phyloP scores from a whole-genome alignment of 768 basidiomycete species.

The Collybiopsis confluens region DNA sequence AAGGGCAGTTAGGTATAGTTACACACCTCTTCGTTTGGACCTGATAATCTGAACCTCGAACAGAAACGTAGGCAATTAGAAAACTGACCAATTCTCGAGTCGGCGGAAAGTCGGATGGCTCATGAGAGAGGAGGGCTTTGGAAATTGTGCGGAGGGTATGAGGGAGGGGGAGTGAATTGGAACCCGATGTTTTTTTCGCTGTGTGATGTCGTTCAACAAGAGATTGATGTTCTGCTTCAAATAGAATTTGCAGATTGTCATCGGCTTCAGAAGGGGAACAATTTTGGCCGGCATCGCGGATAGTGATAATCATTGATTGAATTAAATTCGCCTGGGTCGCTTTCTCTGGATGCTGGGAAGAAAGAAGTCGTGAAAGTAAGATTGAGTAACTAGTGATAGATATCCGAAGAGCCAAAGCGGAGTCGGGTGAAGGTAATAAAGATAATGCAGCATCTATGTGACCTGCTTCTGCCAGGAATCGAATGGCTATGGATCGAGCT shows the following conservation, averaged over 20 bases:
- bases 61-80: background rate
- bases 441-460: constrained; percentile 37
- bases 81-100: background rate
- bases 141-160: background rate
- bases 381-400: constrained; percentile 31
- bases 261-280: constrained; percentile 17
- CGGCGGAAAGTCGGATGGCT: background rate
- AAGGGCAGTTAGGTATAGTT: no score
- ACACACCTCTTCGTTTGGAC: no score
- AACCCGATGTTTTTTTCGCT: no score
- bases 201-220: no score
- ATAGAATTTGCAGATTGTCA: no score
- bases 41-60: background rate
- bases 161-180: background rate
- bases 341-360: background rate
- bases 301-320: background rate
- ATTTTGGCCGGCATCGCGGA: constrained; percentile 26
- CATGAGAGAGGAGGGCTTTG: background rate
- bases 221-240: no score
- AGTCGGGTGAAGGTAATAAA: constrained; percentile 33
- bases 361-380: constrained; percentile 23
- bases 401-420: constrained; percentile 25
- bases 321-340: background rate
- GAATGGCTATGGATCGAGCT: constrained; percentile 31
- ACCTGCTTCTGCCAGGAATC: constrained; percentile 33